Evolutionary conservation across 192 early-diverging fungal species (phyloP), one percentile per base, ranked within the genome.

Genomic region (Coemansia guatemalensis): DNA sequence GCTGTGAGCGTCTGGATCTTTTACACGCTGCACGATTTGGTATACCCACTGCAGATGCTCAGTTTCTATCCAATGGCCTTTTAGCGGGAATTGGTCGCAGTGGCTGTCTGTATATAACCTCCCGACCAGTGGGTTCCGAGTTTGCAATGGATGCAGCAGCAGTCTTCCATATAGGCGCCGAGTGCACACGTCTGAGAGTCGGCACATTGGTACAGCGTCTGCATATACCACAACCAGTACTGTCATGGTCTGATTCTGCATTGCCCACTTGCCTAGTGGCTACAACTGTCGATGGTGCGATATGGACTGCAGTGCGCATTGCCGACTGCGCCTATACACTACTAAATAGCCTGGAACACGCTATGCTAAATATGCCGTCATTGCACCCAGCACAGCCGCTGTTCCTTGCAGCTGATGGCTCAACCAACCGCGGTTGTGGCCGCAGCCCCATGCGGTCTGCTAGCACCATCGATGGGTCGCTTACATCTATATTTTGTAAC

Each of bases 301-400:
- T 79, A 58, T 79, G 77, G 77, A 65, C 77, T 4, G 30, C 73
- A 26, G 29, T 62, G 22, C 68, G 71, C 22, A 74, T 80, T 54
- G 58, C 49, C 25, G 44, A 58, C 12, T 48, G 62, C 5, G 64
- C 77, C 6, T 80, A 58, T 56, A 21, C 7, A 18, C 39, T 74
- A 47, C 32, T 80, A 23, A 17, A 24, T 2, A 41, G 50, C n/a
- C 62, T 80, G 18, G 77, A 71, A 39, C 52, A 17, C 0, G 64
- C 65, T 0, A 73, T 80, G 71, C 41, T 67, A 22, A 24, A 3
- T 39, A 71, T 74, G 57, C 50, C 51, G 2, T 12, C 44, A 0
- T 21, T 25, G 1, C 77, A 80, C 44, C 71, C 77, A n/a, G 77
- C 77, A 23, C 58, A 33, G 4, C 77, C 77, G 20, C 27, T 78